Percentiles rank a stretch among this genome's conserved stretches.
phyloP scores from a whole-genome alignment of 2,329 filamentous ascomycete genomes.

The Atkinsonella texensis region DNA sequence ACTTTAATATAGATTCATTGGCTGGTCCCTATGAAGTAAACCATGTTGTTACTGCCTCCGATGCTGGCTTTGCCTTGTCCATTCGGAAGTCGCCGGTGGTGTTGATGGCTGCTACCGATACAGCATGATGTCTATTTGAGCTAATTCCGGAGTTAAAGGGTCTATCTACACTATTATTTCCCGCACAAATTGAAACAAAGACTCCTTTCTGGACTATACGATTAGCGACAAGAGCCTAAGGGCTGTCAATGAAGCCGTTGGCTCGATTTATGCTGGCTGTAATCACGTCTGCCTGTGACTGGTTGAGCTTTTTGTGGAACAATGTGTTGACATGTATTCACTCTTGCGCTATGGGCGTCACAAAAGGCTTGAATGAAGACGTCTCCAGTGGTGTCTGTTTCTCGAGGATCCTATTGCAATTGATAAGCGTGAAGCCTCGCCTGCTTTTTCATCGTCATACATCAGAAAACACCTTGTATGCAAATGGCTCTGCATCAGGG shows the following conservation, averaged over 20 bases:
- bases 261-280: slow-evolving; percentile 27
- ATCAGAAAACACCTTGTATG: slow-evolving; percentile 31
- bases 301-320: neutral
- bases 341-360: slow-evolving; percentile 23
- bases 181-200: slow-evolving; percentile 37
- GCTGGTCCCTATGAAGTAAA: slow-evolving; percentile 41
- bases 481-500: slow-evolving; percentile 30
- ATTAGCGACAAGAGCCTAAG: slow-evolving; percentile 29
- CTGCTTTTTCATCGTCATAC: slow-evolving; percentile 8
- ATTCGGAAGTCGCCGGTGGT: slow-evolving; percentile 30
- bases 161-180: slow-evolving; percentile 36
- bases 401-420: neutral
- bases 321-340: slow-evolving; percentile 5
- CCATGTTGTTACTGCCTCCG: slow-evolving; percentile 24
- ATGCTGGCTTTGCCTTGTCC: slow-evolving; percentile 15
- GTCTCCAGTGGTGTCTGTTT: slow-evolving; percentile 17
- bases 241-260: slow-evolving; percentile 28
- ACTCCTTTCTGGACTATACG: slow-evolving; percentile 32
- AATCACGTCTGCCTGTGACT: slow-evolving; percentile 28
- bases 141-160: slow-evolving; percentile 31
- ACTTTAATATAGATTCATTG: slow-evolving; percentile 38
- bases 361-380: slow-evolving; percentile 25
- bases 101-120: slow-evolving; percentile 26
- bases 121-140: slow-evolving; percentile 20
- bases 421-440: neutral